Evolutionary conservation across 2,329 filamentous ascomycete species (phyloP).

Genomic region (Zymoseptoria passerinii): DNA sequence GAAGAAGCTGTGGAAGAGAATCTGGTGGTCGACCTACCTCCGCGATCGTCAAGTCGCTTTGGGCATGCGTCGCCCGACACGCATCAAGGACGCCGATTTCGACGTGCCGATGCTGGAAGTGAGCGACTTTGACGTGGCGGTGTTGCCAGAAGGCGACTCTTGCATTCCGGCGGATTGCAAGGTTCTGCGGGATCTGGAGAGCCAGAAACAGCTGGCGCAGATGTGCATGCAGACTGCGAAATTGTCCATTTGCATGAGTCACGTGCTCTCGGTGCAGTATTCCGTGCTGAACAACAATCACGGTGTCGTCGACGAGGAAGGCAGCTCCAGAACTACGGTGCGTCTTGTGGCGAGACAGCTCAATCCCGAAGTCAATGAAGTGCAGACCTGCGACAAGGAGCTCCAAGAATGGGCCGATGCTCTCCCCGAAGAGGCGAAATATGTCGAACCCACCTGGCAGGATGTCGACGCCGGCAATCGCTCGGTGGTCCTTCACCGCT

Average conservation of each 20-base stretch:
- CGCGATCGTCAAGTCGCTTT: slow-evolving; percentile 85
- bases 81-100: slow-evolving; percentile 88
- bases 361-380: slow-evolving; percentile 70
- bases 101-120: slow-evolving; percentile 84
- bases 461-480: slow-evolving; percentile 53
- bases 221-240: slow-evolving; percentile 92
- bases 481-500: slow-evolving; percentile 61
- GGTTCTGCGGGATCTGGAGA: slow-evolving; percentile 58
- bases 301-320: slow-evolving; percentile 60
- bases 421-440: slow-evolving; percentile 63
- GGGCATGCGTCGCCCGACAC: slow-evolving; percentile 84
- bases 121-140: slow-evolving; percentile 71
- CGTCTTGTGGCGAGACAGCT: slow-evolving; percentile 88
- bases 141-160: slow-evolving; percentile 54
- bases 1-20: slow-evolving; percentile 82
- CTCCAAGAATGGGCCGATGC: slow-evolving; percentile 68
- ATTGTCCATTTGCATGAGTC: slow-evolving; percentile 79
- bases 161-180: slow-evolving; percentile 63
- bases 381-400: slow-evolving; percentile 69
- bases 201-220: slow-evolving; percentile 70
- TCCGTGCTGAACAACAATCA: slow-evolving; percentile 82
- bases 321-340: slow-evolving; percentile 62
- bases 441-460: slow-evolving; percentile 47
- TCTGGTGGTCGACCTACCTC: slow-evolving; percentile 98
- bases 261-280: slow-evolving; percentile 84